phyloP scores from a whole-genome alignment of 2,329 filamentous ascomycete species.

The Microsporum ferrugineum region DNA sequence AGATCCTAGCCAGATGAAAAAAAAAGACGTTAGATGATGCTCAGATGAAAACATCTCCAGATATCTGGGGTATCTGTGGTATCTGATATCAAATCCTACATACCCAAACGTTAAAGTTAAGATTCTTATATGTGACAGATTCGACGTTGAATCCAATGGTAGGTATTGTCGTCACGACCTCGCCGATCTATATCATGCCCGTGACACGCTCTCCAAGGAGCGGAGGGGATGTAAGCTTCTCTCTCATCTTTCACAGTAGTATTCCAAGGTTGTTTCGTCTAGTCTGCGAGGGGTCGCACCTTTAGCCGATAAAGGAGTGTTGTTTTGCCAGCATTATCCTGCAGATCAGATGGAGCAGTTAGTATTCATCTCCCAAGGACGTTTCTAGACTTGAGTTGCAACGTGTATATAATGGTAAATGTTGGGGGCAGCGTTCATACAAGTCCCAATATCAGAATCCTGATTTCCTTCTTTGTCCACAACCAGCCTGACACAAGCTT shows the following conservation, averaged over 20 bases:
- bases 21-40: neutral
- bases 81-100: slow-evolving; percentile 18
- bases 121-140: slow-evolving; percentile 93
- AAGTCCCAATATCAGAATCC: slow-evolving; percentile 87
- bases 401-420: neutral
- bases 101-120: slow-evolving; percentile 99
- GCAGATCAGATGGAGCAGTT: slow-evolving; percentile 12
- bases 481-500: slow-evolving; percentile 56
- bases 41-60: neutral
- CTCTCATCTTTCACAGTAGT: neutral
- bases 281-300: slow-evolving; percentile 41
- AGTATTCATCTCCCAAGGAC: slow-evolving; percentile 4
- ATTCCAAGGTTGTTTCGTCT: neutral
- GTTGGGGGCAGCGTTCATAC: slow-evolving; percentile 43
- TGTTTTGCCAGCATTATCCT: slow-evolving; percentile 98
- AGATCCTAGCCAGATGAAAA: slow-evolving; percentile 51
- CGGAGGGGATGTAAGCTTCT: neutral
- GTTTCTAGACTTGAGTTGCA: neutral
- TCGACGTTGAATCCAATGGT: slow-evolving; percentile 99
- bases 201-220: neutral
- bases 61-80: no score
- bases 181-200: slow-evolving; percentile 60
- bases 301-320: slow-evolving; percentile 93
- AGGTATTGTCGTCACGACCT: slow-evolving; percentile 97
- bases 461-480: slow-evolving; percentile 94